These are phyloP conservation scores for Cryphonectria parasitica DNA, from an alignment of 2,329 filamentous ascomycete species.

Conservation along the genomic window DNA sequence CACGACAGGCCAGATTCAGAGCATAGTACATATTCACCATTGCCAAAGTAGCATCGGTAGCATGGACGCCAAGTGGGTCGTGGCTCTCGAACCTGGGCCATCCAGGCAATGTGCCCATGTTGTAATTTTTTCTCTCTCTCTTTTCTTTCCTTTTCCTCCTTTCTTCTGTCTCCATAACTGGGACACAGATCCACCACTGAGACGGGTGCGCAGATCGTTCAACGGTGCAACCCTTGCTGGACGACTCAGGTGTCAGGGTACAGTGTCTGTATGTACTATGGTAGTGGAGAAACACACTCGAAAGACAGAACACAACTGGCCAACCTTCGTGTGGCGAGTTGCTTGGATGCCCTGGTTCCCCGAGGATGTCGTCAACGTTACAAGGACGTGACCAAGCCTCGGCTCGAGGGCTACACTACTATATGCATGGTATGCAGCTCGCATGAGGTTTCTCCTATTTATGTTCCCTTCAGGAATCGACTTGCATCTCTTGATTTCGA, in stretches of 20 bases:
- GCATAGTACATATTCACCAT: not conserved
- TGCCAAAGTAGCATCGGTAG: not conserved
- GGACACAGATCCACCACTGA: not conserved
- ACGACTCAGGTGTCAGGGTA: not conserved
- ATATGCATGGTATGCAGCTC: not conserved
- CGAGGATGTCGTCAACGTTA: not conserved
- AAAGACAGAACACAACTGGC: not conserved
- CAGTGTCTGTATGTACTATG: not conserved
- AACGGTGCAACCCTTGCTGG: not conserved
- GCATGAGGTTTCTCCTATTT: not conserved
- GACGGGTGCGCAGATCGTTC: not conserved
- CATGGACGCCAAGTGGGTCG: not conserved
- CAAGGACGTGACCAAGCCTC: not conserved
- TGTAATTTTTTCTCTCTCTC: not conserved
- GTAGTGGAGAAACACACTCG: not conserved
- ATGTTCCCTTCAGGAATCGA: not conserved
- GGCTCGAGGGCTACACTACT: not conserved
- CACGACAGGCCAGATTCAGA: not conserved
- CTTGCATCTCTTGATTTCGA: not conserved
- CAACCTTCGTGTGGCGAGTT: not conserved
- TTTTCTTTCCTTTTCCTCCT: not conserved
- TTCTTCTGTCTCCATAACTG: not conserved
- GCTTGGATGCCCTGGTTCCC: not conserved
- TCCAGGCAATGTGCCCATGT: not conserved
- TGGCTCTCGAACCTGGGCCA: not conserved